phyloP scores from a whole-genome alignment of 176 grass and related monocot genomes.

The Bonia amplexicaulis region DNA sequence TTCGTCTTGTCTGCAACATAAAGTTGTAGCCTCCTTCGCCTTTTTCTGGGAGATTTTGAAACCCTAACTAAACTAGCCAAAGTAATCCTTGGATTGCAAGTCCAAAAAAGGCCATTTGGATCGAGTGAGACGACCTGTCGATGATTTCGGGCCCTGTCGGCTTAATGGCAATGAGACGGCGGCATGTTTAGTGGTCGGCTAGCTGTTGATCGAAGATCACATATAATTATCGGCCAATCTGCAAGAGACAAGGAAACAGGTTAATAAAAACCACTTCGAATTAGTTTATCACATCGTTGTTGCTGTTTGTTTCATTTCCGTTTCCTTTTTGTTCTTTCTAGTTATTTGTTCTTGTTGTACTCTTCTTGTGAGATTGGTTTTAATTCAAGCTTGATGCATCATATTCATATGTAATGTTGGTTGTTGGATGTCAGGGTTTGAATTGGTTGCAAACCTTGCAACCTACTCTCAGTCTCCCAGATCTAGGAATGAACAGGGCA shows the following conservation, averaged over 20 bases:
- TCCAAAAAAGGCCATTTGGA: conserved; percentile 34
- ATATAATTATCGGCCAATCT: not conserved
- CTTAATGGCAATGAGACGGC: conserved; percentile 25
- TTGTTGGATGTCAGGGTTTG: not conserved
- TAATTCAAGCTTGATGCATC: not conserved
- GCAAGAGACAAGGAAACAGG: not conserved
- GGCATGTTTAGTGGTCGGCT: conserved; percentile 35
- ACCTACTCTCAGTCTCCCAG: not conserved
- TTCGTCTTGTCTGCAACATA: not conserved
- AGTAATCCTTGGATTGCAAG: conserved; percentile 30
- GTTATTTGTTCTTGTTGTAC: not conserved
- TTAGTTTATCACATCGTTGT: not conserved
- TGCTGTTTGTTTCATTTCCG: not conserved
- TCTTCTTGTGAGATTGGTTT: not conserved
- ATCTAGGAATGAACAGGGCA: not conserved
- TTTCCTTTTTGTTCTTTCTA: not conserved
- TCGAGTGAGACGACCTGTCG: conserved; percentile 6
- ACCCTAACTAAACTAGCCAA: conserved; percentile 10
- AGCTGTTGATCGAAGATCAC: conserved; percentile 2
- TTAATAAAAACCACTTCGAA: conserved; percentile 1
- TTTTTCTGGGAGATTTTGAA: conserved; percentile 7
- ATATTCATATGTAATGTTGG: not conserved
- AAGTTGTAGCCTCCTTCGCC: not conserved
- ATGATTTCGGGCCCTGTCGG: conserved; percentile 33
- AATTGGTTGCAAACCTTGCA: not conserved